These are phyloP conservation scores for Neonectria sp. DNA, from an alignment of 2,329 filamentous ascomycete genomes.

Conservation along the genomic window DNA sequence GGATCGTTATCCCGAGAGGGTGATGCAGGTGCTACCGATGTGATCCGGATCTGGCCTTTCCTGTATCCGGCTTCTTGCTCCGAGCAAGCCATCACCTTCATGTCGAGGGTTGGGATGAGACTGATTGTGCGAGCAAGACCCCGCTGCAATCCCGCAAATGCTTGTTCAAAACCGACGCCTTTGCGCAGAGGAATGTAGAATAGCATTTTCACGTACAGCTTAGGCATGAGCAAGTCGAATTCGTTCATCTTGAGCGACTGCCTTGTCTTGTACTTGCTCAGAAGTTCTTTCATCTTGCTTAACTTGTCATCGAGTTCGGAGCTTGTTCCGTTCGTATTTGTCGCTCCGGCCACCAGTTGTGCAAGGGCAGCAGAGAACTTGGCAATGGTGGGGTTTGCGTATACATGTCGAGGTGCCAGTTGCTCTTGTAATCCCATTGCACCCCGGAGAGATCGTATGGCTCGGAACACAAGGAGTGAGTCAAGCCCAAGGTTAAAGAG, in stretches of 20 bases:
- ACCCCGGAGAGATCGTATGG: conserved; percentile 50
- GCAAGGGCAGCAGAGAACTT: conserved; percentile 47
- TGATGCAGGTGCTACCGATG: conserved; percentile 33
- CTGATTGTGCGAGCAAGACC: conserved; percentile 54
- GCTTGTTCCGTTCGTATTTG: background rate
- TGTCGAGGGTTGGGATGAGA: conserved; percentile 54
- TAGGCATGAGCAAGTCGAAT: conserved; percentile 53
- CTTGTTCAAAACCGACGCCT: conserved; percentile 46
- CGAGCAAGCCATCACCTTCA: conserved; percentile 51
- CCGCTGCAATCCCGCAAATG: conserved; percentile 50
- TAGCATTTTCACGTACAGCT: conserved; percentile 50
- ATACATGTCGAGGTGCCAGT: conserved; percentile 53
- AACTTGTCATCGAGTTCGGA: background rate
- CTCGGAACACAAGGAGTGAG: conserved; percentile 49
- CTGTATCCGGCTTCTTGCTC: conserved; percentile 45
- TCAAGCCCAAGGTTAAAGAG: conserved; percentile 51
- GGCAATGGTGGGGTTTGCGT: conserved; percentile 50
- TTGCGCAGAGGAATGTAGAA: conserved; percentile 53
- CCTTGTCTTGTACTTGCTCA: conserved; percentile 44
- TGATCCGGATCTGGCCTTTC: conserved; percentile 41
- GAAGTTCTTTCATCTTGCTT: conserved; percentile 55
- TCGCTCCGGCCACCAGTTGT: conserved; percentile 33
- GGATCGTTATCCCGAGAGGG: conserved; percentile 1
- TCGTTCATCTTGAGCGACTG: conserved; percentile 50
- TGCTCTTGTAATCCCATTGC: conserved; percentile 48